A percentile compares a stretch with the other conserved stretches of the same genome.
These are phyloP conservation scores for Penicillium pancosmium DNA, from an alignment of 495 filamentous ascomycete species.

Conservation along the genomic window DNA sequence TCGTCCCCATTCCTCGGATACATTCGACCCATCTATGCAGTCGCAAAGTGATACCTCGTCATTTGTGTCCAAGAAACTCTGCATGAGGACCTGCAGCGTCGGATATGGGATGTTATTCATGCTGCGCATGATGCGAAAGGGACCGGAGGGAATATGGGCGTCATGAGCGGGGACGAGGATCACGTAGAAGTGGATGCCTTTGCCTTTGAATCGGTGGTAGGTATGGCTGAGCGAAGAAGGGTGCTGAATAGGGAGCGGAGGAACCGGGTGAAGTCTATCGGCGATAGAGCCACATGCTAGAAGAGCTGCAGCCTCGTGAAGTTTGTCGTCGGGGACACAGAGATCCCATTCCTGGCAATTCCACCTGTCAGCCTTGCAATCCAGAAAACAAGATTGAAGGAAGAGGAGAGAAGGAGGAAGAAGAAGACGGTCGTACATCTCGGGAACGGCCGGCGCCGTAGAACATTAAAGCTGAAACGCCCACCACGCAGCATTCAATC, in stretches of 20 bases:
- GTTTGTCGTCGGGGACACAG: conserved; percentile 30
- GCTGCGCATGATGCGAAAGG: conserved; percentile 35
- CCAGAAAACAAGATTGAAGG: conserved; percentile 4
- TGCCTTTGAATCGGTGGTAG: conserved; percentile 38
- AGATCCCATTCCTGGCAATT: conserved; percentile 32
- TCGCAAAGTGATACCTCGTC: conserved; percentile 37
- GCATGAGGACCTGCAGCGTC: conserved; percentile 34
- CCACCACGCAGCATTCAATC: conserved; percentile 34
- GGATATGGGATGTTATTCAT: conserved; percentile 40
- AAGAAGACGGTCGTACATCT: conserved; percentile 25
- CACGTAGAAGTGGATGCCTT: conserved; percentile 35
- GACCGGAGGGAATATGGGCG: conserved; percentile 32
- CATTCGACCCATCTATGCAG: conserved; percentile 40
- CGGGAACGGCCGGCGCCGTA: conserved; percentile 33
- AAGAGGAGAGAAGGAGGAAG: background rate
- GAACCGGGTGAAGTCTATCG: conserved; percentile 19
- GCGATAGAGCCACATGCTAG: conserved; percentile 17
- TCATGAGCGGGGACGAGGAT: conserved; percentile 35
- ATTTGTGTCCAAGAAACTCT: conserved; percentile 40
- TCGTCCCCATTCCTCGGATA: conserved; percentile 41
- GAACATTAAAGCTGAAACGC: conserved; percentile 32
- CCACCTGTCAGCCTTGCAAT: conserved; percentile 13
- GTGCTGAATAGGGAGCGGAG: conserved; percentile 22
- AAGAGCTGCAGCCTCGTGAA: conserved; percentile 19
- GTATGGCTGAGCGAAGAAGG: conserved; percentile 35